Evolutionary conservation across 1,139 yeast species (phyloP).

Genomic region (Yamadazyma taylorii): DNA sequence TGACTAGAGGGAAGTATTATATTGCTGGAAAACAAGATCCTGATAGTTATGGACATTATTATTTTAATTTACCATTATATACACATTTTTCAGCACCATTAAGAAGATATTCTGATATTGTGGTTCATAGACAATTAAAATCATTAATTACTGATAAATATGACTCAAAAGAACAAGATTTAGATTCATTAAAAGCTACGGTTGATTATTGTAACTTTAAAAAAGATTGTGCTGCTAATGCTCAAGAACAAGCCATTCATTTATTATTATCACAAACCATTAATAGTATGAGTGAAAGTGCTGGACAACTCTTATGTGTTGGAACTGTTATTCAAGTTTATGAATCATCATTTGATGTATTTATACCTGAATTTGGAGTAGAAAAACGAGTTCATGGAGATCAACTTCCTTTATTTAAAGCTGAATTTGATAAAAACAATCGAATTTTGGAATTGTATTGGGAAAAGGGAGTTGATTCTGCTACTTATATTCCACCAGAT

Average conservation of each 20-base stretch:
- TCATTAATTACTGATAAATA: slow-evolving; percentile 46
- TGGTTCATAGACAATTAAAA: slow-evolving; percentile 91
- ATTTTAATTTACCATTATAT: slow-evolving; percentile 78
- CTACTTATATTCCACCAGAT: slow-evolving; percentile 87
- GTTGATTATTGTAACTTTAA: slow-evolving; percentile 94
- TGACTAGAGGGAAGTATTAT: slow-evolving; percentile 83
- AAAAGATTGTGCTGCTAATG: slow-evolving; percentile 89
- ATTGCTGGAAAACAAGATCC: slow-evolving; percentile 88
- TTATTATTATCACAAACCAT: slow-evolving; percentile 81
- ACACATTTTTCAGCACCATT: slow-evolving; percentile 94
- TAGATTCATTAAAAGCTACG: slow-evolving; percentile 73
- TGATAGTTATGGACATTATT: slow-evolving; percentile 75
- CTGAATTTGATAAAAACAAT: slow-evolving; percentile 77
- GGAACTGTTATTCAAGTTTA: slow-evolving; percentile 91
- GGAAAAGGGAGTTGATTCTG: slow-evolving; percentile 90
- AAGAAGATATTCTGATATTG: slow-evolving; percentile 86
- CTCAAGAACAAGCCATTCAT: slow-evolving; percentile 95
- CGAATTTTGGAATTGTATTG: slow-evolving; percentile 81
- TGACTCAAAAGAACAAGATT: slow-evolving; percentile 36
- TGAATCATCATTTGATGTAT: slow-evolving; percentile 93
- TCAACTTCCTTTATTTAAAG: slow-evolving; percentile 87
- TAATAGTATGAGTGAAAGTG: slow-evolving; percentile 69
- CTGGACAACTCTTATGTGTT: slow-evolving; percentile 81
- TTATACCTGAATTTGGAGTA: slow-evolving; percentile 92
- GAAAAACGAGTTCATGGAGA: slow-evolving; percentile 98